Conservation (phyloP, 1,284 basidiomycete genomes). For the Ceratobasidium papillatum region DNA sequence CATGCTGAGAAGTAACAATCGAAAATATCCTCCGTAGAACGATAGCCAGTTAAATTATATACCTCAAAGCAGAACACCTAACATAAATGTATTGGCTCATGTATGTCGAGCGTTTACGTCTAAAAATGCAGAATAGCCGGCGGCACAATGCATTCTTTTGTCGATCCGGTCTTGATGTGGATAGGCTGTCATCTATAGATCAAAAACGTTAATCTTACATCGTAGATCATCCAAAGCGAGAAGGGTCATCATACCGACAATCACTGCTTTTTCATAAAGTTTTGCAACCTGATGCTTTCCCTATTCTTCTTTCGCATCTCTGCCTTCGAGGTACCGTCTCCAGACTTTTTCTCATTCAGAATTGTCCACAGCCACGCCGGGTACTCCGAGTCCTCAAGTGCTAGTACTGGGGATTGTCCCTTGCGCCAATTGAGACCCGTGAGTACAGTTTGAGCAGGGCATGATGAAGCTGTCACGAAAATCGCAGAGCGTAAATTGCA, state of each 20-base stretch:
- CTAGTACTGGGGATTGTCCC: conserved; percentile 80
- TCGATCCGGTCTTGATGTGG: neutral
- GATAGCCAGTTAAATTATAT: too few species aligned
- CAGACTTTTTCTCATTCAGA: conserved; percentile 59
- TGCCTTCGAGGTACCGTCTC: conserved; percentile 76
- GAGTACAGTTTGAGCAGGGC: conserved; percentile 74
- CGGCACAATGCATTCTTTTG: too few species aligned
- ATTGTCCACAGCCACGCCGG: conserved; percentile 91
- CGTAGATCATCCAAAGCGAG: neutral
- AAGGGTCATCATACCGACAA: conserved; percentile 40
- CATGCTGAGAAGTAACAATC: neutral
- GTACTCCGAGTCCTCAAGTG: conserved; percentile 84
- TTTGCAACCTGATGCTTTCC: conserved; percentile 72
- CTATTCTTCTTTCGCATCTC: conserved; percentile 69
- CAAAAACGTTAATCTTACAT: neutral
- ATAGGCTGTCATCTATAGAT: neutral
- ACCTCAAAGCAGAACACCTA: too few species aligned
- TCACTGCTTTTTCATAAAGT: conserved; percentile 79
- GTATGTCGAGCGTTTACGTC: neutral
- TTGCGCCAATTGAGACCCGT: conserved; percentile 85
- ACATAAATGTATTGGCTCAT: too few species aligned
- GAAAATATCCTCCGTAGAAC: too few species aligned
- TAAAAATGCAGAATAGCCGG: too few species aligned
- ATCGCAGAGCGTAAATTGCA: neutral
- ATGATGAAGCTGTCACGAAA: conserved; percentile 52